Percentiles rank a stretch among this genome's conserved stretches.
These are phyloP conservation scores for Neonectria faginata DNA, from an alignment of 2,329 filamentous ascomycete genomes.

Conservation along the genomic window DNA sequence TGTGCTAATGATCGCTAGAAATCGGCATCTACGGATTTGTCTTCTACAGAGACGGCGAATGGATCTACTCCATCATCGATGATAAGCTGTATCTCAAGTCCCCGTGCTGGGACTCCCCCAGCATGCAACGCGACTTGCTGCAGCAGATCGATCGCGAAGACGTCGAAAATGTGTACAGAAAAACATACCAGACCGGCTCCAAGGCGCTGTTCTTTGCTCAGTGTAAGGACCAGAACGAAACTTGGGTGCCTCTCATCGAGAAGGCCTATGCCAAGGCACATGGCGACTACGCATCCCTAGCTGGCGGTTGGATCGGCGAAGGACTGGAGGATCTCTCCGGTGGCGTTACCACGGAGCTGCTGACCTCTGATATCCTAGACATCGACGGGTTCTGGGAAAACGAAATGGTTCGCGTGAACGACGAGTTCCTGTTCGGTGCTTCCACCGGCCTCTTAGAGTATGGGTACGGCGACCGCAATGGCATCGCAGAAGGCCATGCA, in stretches of 20 bases:
- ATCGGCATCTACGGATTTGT: constrained; percentile 92
- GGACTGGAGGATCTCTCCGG: constrained; percentile 71
- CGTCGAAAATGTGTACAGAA: constrained; percentile 77
- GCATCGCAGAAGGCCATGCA: constrained; percentile 69
- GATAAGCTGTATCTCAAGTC: constrained; percentile 89
- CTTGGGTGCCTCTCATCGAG: constrained; percentile 83
- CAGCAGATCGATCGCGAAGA: constrained; percentile 81
- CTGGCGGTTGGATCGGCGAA: constrained; percentile 77
- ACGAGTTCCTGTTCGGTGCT: constrained; percentile 83
- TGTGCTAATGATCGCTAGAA: constrained; percentile 41
- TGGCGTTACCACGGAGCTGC: constrained; percentile 76
- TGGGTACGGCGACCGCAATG: constrained; percentile 70
- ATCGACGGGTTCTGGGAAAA: constrained; percentile 86
- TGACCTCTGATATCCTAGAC: constrained; percentile 78
- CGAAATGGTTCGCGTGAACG: constrained; percentile 82
- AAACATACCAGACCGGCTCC: constrained; percentile 79
- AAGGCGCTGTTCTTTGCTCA: constrained; percentile 83
- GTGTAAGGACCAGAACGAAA: constrained; percentile 81
- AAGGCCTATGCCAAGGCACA: constrained; percentile 90
- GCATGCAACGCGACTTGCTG: constrained; percentile 78
- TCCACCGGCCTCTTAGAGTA: constrained; percentile 72
- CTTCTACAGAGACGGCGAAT: constrained; percentile 88
- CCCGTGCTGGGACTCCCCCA: constrained; percentile 83
- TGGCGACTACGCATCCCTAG: constrained; percentile 78
- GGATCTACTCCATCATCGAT: constrained; percentile 91